These are phyloP conservation scores for Beauveria brongniartii DNA, from an alignment of 2,329 filamentous ascomycete species.

Conservation along the genomic window DNA sequence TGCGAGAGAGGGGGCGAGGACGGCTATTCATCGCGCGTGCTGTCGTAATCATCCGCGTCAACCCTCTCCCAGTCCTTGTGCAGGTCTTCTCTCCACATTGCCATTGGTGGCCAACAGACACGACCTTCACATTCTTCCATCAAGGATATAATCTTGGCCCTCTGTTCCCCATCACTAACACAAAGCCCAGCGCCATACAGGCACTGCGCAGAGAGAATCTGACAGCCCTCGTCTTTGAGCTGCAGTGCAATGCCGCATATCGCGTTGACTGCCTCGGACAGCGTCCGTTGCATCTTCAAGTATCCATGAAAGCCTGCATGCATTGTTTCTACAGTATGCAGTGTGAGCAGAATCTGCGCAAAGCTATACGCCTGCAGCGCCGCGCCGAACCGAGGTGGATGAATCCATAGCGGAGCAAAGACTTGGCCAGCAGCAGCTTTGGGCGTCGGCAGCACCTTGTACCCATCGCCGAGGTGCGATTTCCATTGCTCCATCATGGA, in stretches of 20 bases:
- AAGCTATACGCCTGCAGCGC: constrained; percentile 45
- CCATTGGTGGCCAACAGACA: constrained; percentile 31
- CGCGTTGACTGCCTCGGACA: constrained; percentile 17
- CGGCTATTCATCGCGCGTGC: not conserved
- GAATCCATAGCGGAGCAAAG: constrained; percentile 40
- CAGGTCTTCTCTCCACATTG: constrained; percentile 25
- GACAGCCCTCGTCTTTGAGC: constrained; percentile 30
- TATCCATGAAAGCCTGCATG: constrained; percentile 33
- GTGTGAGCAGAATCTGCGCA: constrained; percentile 39
- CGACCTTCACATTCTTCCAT: constrained; percentile 27
- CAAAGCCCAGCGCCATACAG: constrained; percentile 35
- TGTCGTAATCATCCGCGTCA: constrained; percentile 10
- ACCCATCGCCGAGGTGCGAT: constrained; percentile 27
- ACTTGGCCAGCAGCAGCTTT: constrained; percentile 15
- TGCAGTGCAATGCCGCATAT: constrained; percentile 43
- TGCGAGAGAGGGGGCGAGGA: not conserved
- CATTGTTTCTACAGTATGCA: constrained; percentile 16
- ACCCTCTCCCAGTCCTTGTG: constrained; percentile 22
- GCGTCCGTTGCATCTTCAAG: constrained; percentile 22
- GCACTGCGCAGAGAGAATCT: constrained; percentile 36
- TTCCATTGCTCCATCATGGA: constrained; percentile 25
- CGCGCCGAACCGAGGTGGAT: constrained; percentile 38
- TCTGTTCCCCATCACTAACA: constrained; percentile 28
- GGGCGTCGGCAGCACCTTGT: constrained; percentile 29
- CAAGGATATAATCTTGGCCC: constrained; percentile 27